These are phyloP conservation scores for Blumeriella jaapii DNA, from an alignment of 2,329 filamentous ascomycete genomes.

Conservation along the genomic window DNA sequence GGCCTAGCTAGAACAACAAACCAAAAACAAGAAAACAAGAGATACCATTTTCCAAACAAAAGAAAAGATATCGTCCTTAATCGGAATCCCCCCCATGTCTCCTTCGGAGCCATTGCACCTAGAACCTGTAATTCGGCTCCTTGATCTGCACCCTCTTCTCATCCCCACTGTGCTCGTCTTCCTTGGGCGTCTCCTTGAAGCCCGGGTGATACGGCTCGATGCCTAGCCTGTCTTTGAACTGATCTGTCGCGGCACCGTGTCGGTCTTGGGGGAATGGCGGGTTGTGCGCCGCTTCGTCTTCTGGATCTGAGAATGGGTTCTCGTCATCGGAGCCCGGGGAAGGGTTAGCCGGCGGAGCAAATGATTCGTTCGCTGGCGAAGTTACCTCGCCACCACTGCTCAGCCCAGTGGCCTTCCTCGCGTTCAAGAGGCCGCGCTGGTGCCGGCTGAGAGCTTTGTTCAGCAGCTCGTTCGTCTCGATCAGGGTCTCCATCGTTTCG, in stretches of 20 bases:
- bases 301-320: constrained; percentile 25
- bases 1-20: too few species aligned
- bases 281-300: constrained; percentile 6
- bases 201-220: constrained; percentile 28
- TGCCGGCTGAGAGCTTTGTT: constrained; percentile 74
- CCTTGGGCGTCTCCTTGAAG: constrained; percentile 22
- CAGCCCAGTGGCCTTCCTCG: constrained; percentile 42
- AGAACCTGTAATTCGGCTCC: too few species aligned
- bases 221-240: constrained; percentile 23
- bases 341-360: constrained; percentile 15
- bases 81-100: too few species aligned
- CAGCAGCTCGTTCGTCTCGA: constrained; percentile 89
- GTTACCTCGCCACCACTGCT: constrained; percentile 17
- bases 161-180: too few species aligned
- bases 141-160: too few species aligned
- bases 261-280: constrained; percentile 22
- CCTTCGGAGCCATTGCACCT: too few species aligned
- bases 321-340: constrained; percentile 17
- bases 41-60: too few species aligned
- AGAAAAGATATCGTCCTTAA: too few species aligned
- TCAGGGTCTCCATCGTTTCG: constrained; percentile 83
- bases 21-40: too few species aligned
- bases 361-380: constrained; percentile 18
- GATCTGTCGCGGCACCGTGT: constrained; percentile 13
- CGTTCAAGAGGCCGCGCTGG: constrained; percentile 63